Percentiles rank a stretch among this genome's conserved stretches.
phyloP scores from a whole-genome alignment of 139 green algal genomes.

The Auxenochlorella pyrenoidosa region DNA sequence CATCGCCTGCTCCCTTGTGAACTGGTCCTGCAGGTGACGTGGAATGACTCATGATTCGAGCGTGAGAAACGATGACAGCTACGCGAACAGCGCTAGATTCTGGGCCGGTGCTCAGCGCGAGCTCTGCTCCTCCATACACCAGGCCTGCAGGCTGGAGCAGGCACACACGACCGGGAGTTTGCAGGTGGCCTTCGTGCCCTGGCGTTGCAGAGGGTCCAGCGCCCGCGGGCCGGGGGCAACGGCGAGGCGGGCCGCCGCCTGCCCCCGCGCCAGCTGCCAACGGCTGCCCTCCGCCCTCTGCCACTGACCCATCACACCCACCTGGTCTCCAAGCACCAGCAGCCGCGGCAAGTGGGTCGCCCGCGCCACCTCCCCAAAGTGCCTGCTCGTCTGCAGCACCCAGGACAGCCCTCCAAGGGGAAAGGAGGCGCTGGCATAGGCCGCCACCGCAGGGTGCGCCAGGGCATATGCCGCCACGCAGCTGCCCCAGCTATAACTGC shows the following conservation, averaged over 20 bases:
- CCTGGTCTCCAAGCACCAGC: constrained; percentile 37
- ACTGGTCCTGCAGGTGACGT: constrained; percentile 36
- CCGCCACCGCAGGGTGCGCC: constrained; percentile 27
- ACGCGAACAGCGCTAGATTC: no score
- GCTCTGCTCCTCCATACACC: no score
- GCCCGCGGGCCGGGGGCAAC: no score
- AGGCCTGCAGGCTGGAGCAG: no score
- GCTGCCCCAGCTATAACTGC: constrained; percentile 51
- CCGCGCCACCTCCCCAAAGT: constrained; percentile 25
- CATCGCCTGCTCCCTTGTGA: constrained; percentile 9
- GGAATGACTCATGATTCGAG: background rate
- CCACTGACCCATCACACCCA: no score
- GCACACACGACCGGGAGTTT: no score
- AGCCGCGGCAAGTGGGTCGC: constrained; percentile 34
- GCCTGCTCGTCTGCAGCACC: constrained; percentile 33
- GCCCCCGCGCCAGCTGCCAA: no score
- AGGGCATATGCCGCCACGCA: constrained; percentile 46
- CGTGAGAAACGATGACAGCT: no score
- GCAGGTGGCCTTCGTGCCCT: no score
- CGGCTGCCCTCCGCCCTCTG: no score
- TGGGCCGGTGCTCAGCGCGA: no score
- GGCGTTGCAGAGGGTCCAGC: no score
- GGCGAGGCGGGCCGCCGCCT: background rate
- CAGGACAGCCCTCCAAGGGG: constrained; percentile 36
- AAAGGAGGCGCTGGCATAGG: constrained; percentile 36